Base-by-base conservation (phyloP, 768 basidiomycete genomes). In the Boletus insuetus region DNA sequence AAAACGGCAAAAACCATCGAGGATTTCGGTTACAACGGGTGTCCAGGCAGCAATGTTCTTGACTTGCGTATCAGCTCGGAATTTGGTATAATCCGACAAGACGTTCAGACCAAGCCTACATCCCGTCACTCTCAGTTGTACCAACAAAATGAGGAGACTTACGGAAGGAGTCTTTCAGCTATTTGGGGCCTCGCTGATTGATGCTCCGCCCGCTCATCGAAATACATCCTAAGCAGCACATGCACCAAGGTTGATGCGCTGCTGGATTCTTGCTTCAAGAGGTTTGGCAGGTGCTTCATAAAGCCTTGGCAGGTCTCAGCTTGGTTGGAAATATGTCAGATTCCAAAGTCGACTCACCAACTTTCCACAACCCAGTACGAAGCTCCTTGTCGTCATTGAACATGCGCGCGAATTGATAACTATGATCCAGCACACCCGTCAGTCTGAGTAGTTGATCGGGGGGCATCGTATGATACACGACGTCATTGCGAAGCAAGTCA, bases 331-430 rank as follows among this genome's bases (percentile, higher is more conserved):
- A 46, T 9, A 44, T 24, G 35, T 47, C 29, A 24, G 40, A 52
- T 29, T 41, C 29, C 37, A 38, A 45, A 43, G 43, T 40, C 14
- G 34, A 86, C 95, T 73, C 58, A 93, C 95, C 96, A 64, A 98
- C 97, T 97, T 96, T 98, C 97, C 97, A 99, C 53, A 99, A 76
- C 5, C 91, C 94, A 44, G 94, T 98, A 14, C 97, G 83, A 34
- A 99, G 79, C 46, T 98, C 97, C 75, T 96, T 97, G 71, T 98
- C 94, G 48, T 97, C 97, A 67, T 99, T 99, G 78, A 99, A 99
- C 73, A 86, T 84, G 53, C 95, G 83, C 12, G 97, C 97, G 65
- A 99, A 99, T 67, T 94, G 92, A 75, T 98, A 99, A 63, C 93
- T 95, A 63, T 98, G 94, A 69, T 97, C 94, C 49, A 99, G 80